These are phyloP conservation scores for Geotrichum histeridarum DNA, from an alignment of 1,139 yeast genomes.

Conservation along the genomic window DNA sequence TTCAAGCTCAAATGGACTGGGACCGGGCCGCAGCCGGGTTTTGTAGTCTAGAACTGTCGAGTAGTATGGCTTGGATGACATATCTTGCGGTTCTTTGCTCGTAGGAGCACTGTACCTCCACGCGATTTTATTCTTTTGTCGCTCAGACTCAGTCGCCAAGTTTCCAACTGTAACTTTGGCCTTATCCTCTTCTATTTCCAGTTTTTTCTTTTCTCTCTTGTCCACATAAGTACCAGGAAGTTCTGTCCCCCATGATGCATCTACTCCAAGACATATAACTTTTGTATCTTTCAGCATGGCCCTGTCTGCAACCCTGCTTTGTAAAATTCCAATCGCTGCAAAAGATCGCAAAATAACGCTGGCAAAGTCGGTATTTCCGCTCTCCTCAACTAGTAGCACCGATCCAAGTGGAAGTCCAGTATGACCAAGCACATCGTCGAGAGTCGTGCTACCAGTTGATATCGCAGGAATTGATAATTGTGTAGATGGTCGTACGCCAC, in stretches of 20 bases:
- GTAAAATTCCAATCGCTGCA: conserved; percentile 75
- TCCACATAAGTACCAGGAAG: conserved; percentile 80
- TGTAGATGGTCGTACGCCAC: conserved; percentile 70
- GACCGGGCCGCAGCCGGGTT: conserved; percentile 60
- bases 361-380: conserved; percentile 84
- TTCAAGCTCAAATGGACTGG: conserved; percentile 41
- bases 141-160: conserved; percentile 39
- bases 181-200: conserved; percentile 55
- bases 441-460: conserved; percentile 70
- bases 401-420: conserved; percentile 81
- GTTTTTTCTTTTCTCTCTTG: conserved; percentile 60
- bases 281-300: conserved; percentile 33
- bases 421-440: conserved; percentile 72
- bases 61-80: conserved; percentile 16
- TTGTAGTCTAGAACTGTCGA: conserved; percentile 53
- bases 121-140: conserved; percentile 42
- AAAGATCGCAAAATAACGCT: conserved; percentile 66
- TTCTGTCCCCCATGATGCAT: conserved; percentile 59
- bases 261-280: conserved; percentile 60
- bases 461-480: conserved; percentile 63
- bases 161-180: conserved; percentile 65
- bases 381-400: conserved; percentile 69
- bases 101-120: conserved; percentile 45
- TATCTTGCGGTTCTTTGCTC: conserved; percentile 3
- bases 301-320: conserved; percentile 45